These are phyloP conservation scores for Guillardia theta DNA, from an alignment of 78 protist genomes.

Conservation along the genomic window DNA sequence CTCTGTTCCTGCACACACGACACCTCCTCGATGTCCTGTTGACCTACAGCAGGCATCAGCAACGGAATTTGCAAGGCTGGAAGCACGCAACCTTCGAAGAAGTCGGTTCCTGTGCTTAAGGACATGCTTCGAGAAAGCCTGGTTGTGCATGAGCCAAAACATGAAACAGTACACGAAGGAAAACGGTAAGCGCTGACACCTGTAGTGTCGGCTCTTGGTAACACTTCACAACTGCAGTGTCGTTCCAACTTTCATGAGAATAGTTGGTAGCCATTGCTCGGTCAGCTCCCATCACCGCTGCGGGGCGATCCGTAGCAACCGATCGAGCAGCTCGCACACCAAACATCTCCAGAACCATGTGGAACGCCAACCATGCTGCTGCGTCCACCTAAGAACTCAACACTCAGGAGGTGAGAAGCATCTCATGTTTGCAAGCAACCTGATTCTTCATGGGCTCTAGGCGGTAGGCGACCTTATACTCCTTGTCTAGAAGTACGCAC, in stretches of 20 bases:
- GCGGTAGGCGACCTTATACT: background rate
- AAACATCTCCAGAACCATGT: background rate
- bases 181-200: too few relatives aligned
- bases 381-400: background rate
- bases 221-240: background rate
- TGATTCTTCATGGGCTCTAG: background rate
- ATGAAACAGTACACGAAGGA: too few relatives aligned
- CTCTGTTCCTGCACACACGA: too few relatives aligned
- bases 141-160: too few relatives aligned
- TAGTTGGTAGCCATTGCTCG: background rate
- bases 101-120: background rate
- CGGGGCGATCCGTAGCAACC: background rate
- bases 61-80: background rate
- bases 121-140: slow-evolving; percentile 21
- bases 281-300: background rate
- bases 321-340: background rate
- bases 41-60: too few relatives aligned
- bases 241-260: background rate
- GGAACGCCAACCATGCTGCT: slow-evolving; percentile 25
- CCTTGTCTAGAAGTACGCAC: background rate
- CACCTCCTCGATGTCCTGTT: too few relatives aligned
- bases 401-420: background rate
- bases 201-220: too few relatives aligned
- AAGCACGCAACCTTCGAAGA: background rate
- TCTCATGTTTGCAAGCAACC: background rate